phyloP scores from a whole-genome alignment of 2,329 filamentous ascomycete species.

The Sclerotinia trifoliorum region DNA sequence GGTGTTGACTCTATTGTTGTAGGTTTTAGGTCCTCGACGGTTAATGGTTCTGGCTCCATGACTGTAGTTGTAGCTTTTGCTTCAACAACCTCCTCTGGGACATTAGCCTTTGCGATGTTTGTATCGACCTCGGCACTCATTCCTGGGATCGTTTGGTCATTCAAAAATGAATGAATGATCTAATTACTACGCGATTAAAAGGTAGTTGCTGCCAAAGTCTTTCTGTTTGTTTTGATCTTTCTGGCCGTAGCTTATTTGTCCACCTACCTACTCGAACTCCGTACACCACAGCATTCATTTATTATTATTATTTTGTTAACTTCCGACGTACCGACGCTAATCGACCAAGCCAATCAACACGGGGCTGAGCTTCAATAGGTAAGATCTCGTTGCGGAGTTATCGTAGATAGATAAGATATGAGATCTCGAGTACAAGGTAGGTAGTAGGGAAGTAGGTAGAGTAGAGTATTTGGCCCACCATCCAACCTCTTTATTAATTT shows the following conservation, averaged over 20 bases:
- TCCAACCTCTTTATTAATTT: conserved; percentile 24
- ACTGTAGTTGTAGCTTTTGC: background rate
- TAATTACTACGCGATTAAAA: background rate
- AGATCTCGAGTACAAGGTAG: too few relatives aligned
- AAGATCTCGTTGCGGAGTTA: too few relatives aligned
- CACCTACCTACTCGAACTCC: too few relatives aligned
- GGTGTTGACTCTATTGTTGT: background rate
- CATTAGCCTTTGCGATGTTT: background rate
- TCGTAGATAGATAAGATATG: too few relatives aligned
- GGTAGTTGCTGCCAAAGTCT: background rate
- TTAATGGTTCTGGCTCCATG: background rate
- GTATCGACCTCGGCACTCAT: conserved; percentile 12
- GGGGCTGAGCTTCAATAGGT: too few relatives aligned
- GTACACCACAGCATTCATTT: background rate
- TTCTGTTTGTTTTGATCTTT: background rate
- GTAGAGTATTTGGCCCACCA: too few relatives aligned
- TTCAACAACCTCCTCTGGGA: background rate
- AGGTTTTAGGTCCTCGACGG: background rate
- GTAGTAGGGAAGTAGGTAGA: too few relatives aligned
- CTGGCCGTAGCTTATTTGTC: background rate
- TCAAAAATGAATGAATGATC: background rate
- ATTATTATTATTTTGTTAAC: background rate
- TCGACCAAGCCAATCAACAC: background rate
- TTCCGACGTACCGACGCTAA: conserved; percentile 3
- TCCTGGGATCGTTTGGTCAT: background rate